Conservation (phyloP, 2,329 filamentous ascomycete species). For the Aureobasidium sp. region DNA sequence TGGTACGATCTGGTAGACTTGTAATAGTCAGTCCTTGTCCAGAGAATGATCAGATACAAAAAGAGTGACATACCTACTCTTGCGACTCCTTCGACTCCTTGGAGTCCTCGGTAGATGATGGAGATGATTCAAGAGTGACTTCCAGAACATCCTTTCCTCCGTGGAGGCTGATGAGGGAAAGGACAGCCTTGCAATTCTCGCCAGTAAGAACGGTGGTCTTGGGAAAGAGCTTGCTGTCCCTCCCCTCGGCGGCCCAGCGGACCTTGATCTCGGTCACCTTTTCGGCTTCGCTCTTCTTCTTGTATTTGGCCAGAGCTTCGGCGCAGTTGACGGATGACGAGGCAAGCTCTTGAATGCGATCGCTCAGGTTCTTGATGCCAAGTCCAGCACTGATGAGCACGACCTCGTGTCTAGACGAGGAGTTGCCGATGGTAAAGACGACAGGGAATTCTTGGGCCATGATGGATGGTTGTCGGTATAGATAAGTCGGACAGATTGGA, state of each 20-base stretch:
- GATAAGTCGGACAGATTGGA: background rate
- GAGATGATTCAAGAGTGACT: conserved; percentile 21
- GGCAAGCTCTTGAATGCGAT: conserved; percentile 18
- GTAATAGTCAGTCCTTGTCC: background rate
- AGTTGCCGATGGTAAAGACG: conserved; percentile 30
- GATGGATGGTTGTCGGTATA: background rate
- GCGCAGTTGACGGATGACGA: conserved; percentile 26
- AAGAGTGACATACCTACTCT: conserved; percentile 15
- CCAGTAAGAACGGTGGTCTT: conserved; percentile 28
- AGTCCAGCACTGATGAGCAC: conserved; percentile 22
- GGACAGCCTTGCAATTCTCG: conserved; percentile 26
- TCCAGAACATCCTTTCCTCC: conserved; percentile 30
- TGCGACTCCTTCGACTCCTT: conserved; percentile 16
- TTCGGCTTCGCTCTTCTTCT: conserved; percentile 23
- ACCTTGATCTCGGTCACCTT: conserved; percentile 27
- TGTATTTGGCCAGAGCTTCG: conserved; percentile 28
- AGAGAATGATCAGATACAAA: background rate
- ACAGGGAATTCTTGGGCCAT: conserved; percentile 23
- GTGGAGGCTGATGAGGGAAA: conserved; percentile 26
- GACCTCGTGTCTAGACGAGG: conserved; percentile 28
- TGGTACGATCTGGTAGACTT: conserved; percentile 18
- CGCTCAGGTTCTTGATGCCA: conserved; percentile 20
- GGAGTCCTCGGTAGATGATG: background rate
- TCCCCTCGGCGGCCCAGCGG: conserved; percentile 25
- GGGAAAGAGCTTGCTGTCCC: conserved; percentile 28